Conservation (phyloP, 768 basidiomycete genomes). For the Xerocomus spinulosus region DNA sequence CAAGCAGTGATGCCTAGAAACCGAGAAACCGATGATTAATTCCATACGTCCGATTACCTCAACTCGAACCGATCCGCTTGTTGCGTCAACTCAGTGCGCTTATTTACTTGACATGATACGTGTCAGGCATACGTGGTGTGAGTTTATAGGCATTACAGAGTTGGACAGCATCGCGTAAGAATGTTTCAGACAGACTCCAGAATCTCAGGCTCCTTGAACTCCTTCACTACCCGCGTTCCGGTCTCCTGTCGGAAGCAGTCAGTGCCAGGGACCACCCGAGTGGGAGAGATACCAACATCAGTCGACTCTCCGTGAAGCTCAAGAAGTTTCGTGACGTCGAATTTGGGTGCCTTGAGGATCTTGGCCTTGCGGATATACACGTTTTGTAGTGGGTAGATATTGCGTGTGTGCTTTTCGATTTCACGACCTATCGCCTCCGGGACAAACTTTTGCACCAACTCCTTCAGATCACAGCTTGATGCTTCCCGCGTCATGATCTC, state of each 20-base stretch:
- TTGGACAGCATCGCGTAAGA: slow-evolving; percentile 28
- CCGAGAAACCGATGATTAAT: neutral
- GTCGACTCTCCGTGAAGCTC: slow-evolving; percentile 95
- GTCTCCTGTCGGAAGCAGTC: slow-evolving; percentile 61
- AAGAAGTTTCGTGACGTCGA: slow-evolving; percentile 91
- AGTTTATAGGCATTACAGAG: slow-evolving; percentile 37
- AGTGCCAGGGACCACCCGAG: slow-evolving; percentile 1
- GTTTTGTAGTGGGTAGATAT: slow-evolving; percentile 98
- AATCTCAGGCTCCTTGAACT: slow-evolving; percentile 97
- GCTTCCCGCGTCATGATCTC: slow-evolving; percentile 98
- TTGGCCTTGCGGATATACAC: slow-evolving; percentile 99
- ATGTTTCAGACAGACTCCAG: slow-evolving; percentile 79
- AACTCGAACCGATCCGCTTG: neutral
- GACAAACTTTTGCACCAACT: slow-evolving; percentile 97
- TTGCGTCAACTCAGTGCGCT: neutral
- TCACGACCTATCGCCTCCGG: slow-evolving; percentile 98
- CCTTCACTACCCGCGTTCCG: slow-evolving; percentile 88
- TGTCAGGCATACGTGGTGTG: slow-evolving; percentile 25
- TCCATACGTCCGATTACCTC: neutral
- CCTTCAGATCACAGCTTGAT: slow-evolving; percentile 93
- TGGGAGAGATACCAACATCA: slow-evolving; percentile 55
- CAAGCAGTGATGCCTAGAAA: neutral
- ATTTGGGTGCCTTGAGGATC: slow-evolving; percentile 97
- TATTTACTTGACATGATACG: slow-evolving; percentile 10
- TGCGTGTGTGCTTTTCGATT: slow-evolving; percentile 96